These are phyloP conservation scores for Trichosporon coremiiforme DNA, from an alignment of 1,284 basidiomycete species.

Conservation along the genomic window DNA sequence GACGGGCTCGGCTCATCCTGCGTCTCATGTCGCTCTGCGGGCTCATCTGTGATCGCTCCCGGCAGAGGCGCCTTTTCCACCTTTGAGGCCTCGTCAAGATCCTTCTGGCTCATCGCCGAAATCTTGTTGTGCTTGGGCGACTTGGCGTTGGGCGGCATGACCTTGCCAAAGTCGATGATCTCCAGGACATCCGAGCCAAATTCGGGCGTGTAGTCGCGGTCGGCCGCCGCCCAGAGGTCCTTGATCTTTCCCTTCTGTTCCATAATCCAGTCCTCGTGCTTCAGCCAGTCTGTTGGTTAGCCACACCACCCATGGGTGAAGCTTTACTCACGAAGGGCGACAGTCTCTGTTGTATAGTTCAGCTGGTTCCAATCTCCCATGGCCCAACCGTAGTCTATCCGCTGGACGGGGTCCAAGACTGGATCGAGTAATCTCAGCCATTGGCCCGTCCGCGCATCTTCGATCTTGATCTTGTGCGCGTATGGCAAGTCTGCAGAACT, in stretches of 20 bases:
- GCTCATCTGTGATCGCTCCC: neutral
- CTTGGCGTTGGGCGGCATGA: constrained; percentile 18
- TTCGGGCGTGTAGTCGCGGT: constrained; percentile 44
- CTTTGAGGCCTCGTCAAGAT: constrained; percentile 9
- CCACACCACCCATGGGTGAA: neutral
- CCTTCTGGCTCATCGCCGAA: constrained; percentile 8
- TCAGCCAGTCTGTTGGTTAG: constrained; percentile 50
- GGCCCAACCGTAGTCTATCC: constrained; percentile 56
- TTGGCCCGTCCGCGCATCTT: constrained; percentile 57
- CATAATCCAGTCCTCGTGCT: constrained; percentile 53
- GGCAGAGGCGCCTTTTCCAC: constrained; percentile 9
- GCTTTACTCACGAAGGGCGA: constrained; percentile 53
- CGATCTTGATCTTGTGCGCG: constrained; percentile 54
- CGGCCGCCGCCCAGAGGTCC: constrained; percentile 46
- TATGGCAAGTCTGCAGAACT: constrained; percentile 52
- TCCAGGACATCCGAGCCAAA: constrained; percentile 44
- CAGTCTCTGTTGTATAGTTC: constrained; percentile 47
- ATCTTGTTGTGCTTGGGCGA: neutral
- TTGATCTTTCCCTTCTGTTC: constrained; percentile 46
- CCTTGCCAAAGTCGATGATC: constrained; percentile 45
- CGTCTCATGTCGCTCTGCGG: neutral
- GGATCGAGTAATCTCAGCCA: constrained; percentile 55
- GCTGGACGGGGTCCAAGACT: constrained; percentile 49
- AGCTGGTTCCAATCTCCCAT: constrained; percentile 59
- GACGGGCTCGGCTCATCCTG: neutral